phyloP scores from a whole-genome alignment of 495 filamentous ascomycete genomes.

The Mycothermus thermophilus region DNA sequence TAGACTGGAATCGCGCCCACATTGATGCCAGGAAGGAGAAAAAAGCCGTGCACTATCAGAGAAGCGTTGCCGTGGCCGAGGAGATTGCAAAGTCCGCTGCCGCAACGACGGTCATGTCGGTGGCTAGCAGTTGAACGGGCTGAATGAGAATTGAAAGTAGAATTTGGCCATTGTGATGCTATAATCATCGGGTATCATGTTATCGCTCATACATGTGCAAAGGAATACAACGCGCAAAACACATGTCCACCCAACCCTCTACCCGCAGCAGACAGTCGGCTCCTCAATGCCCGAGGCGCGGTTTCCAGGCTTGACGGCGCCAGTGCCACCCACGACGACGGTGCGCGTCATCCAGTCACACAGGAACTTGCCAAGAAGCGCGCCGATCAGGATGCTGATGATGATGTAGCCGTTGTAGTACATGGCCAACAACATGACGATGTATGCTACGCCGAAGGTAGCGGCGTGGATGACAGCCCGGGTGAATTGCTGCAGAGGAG shows the following conservation, averaged over 20 bases:
- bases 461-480: constrained; percentile 34
- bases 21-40: not conserved
- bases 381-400: constrained; percentile 42
- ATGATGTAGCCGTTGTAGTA: constrained; percentile 45
- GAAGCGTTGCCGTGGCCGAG: constrained; percentile 26
- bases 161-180: no score
- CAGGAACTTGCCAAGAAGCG: constrained; percentile 32
- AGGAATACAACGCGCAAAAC: no score
- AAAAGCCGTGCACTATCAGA: constrained; percentile 25
- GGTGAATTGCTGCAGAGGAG: constrained; percentile 33
- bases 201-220: constrained; percentile 4
- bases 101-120: constrained; percentile 2
- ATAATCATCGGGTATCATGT: no score
- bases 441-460: constrained; percentile 41
- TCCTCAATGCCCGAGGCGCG: constrained; percentile 10
- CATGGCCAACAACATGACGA: constrained; percentile 45
- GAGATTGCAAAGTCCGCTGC: constrained; percentile 25
- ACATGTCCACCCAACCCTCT: not conserved
- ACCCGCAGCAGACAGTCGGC: constrained; percentile 18
- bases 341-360: constrained; percentile 28
- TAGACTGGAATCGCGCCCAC: constrained; percentile 39
- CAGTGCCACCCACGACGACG: constrained; percentile 6
- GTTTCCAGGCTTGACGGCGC: not conserved
- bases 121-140: not conserved
- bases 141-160: no score